Evolutionary conservation across 768 basidiomycete species (phyloP), one percentile per base, ranked within the genome.

Genomic region (Omphalotus guepiniiformis): DNA sequence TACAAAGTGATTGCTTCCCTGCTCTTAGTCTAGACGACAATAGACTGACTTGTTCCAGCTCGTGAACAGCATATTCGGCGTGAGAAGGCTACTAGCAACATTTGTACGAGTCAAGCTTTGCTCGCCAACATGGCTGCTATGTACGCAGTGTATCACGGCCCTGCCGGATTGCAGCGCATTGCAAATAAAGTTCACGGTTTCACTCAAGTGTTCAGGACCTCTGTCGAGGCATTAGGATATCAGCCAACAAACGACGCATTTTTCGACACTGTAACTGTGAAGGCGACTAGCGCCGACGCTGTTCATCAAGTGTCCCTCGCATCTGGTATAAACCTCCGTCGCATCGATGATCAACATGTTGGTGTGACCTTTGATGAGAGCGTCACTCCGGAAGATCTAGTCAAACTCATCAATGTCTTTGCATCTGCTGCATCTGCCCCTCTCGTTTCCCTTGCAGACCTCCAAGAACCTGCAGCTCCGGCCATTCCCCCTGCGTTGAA

Each of bases 101-200:
- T 99, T 50, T 99, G 96, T 63, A 99, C 96, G 5, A 91, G 89
- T 55, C 94, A 99, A 68, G 96, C 93, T 0, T 80, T 99, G 15
- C 86, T 99, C 22, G 96, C 96, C 16, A 99, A 99, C 68, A 97
- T 97, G 92, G 92, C 96, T 16, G 93, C 94, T 28, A 97, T 99
- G 95, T 93, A 93, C 61, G 93, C 93, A 5, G 82, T 97, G 18
- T 98, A 96, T 64, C 96, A 99, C 60, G 96, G 96, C 9, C 88
- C 96, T 0, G 75, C 72, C 36, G 93, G 94, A 48, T 75, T 99
- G 23, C 71, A 74, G 49, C 80, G 81, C 38, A 97, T 98, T 53
- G 93, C 93, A 16, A 72, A 78, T 61, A 92, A 89, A 67, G 89
- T 97, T n/a, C 93, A 98, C 64, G 75, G 82, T 16, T 80, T 91